A percentile compares a stretch with the other conserved stretches of the same genome.
These are phyloP conservation scores for Speleostelium caveatum DNA, from an alignment of 78 protist species.

Conservation along the genomic window DNA sequence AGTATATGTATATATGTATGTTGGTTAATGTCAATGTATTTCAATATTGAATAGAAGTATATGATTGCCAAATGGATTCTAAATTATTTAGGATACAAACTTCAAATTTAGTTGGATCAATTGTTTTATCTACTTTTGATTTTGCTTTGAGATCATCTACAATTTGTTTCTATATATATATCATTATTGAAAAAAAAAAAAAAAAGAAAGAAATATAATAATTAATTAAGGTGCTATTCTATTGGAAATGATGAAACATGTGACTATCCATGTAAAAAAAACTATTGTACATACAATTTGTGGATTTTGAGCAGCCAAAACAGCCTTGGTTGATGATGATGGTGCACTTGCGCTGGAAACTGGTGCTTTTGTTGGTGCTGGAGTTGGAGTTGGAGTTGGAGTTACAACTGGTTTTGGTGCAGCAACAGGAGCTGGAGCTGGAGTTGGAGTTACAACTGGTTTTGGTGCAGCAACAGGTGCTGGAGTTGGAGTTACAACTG, in stretches of 20 bases:
- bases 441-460: neutral
- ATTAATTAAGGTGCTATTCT: too few relatives aligned
- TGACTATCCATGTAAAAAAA: too few relatives aligned
- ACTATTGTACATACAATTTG: conserved; percentile 21
- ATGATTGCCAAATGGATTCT: neutral
- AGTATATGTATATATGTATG: neutral
- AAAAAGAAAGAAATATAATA: too few relatives aligned
- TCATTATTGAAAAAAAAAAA: too few relatives aligned
- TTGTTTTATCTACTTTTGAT: conserved; percentile 60
- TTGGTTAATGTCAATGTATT: neutral
- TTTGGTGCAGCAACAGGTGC: neutral
- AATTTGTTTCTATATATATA: conserved; percentile 9
- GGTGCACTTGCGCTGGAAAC: conserved; percentile 15
- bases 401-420: conserved; percentile 13
- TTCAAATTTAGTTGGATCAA: conserved; percentile 70
- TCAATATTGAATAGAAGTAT: neutral
- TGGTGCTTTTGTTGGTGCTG: conserved; percentile 27
- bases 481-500: conserved; percentile 23
- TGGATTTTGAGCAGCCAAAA: neutral
- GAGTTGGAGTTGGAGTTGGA: conserved; percentile 8
- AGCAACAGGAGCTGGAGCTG: neutral
- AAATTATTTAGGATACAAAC: too few relatives aligned
- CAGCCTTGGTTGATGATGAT: conserved; percentile 6
- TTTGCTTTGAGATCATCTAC: conserved; percentile 67
- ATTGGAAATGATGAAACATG: too few relatives aligned